Percentiles rank a stretch among this genome's conserved stretches.
Conservation (phyloP, 768 basidiomycete species). For the Erythrobasidium yunnanense region DNA sequence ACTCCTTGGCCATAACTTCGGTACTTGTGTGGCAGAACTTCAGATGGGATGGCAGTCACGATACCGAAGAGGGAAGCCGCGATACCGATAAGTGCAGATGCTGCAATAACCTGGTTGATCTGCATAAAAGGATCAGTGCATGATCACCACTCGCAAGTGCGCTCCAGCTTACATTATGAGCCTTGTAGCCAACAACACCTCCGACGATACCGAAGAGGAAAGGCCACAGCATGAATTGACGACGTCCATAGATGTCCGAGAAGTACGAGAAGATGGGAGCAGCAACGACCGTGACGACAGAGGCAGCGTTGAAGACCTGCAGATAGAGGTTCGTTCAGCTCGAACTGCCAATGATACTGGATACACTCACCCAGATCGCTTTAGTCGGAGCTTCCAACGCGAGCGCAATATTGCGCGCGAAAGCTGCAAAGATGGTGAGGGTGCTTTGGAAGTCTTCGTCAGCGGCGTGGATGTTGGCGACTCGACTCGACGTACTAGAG, state of each 20-base stretch:
- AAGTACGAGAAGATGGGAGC: conserved; percentile 5
- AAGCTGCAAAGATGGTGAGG: conserved; percentile 6
- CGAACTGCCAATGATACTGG: too few species aligned
- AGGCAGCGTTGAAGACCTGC: background rate
- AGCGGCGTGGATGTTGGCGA: too few species aligned
- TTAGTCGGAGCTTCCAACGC: background rate
- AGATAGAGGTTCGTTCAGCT: too few species aligned
- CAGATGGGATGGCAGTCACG: conserved; percentile 4
- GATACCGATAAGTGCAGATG: conserved; percentile 9
- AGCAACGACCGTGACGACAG: background rate
- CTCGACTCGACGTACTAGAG: too few species aligned
- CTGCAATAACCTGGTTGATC: background rate
- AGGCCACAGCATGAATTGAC: background rate
- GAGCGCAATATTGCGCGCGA: background rate
- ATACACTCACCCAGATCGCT: background rate
- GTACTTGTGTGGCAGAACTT: conserved; percentile 7
- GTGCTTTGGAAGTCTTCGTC: too few species aligned
- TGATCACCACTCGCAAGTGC: too few species aligned
- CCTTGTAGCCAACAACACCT: background rate
- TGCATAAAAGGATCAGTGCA: too few species aligned
- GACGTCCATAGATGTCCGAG: conserved; percentile 2
- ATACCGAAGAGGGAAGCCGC: background rate
- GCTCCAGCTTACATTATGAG: conserved; percentile 1
- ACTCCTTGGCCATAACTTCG: background rate
- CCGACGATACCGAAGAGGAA: background rate